These are phyloP conservation scores for Cinnamomum micranthum DNA, from an alignment of 164 flowering plant species.

Conservation along the genomic window DNA sequence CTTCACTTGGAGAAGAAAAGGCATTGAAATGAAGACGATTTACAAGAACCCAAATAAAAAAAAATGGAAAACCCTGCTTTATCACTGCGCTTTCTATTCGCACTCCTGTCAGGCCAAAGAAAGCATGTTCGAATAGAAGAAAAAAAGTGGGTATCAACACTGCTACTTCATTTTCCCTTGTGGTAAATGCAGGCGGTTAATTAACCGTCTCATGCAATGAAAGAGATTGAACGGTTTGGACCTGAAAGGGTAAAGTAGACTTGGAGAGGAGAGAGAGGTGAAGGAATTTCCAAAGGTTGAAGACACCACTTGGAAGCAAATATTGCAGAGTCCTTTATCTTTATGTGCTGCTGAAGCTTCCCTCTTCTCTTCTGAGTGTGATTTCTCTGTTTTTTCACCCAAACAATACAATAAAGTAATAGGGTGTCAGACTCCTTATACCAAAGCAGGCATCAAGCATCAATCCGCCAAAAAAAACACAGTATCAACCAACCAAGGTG, in stretches of 20 bases:
- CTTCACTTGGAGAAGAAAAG: slow-evolving; percentile 5
- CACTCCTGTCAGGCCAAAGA: background rate
- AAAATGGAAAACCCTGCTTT: background rate
- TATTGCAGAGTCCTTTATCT: too few species aligned
- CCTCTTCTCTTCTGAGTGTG: too few species aligned
- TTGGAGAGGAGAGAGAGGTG: background rate
- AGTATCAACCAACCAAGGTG: too few species aligned
- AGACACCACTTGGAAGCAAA: background rate
- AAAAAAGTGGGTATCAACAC: background rate
- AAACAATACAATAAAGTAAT: too few species aligned
- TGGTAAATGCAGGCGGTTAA: background rate
- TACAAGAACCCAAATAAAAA: background rate
- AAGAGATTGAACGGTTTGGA: background rate
- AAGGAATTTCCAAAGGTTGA: background rate
- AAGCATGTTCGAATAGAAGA: background rate
- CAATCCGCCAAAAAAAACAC: too few species aligned
- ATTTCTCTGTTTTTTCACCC: too few species aligned
- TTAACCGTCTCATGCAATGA: background rate
- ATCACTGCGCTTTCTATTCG: background rate
- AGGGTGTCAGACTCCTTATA: too few species aligned
- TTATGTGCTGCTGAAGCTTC: too few species aligned
- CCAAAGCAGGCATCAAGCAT: too few species aligned
- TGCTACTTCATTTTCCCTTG: background rate
- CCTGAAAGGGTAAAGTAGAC: background rate
- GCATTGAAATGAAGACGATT: background rate